Evolutionary conservation across 1,139 yeast genomes (phyloP).

Genomic region (Yamadazyma membranifaciens): DNA sequence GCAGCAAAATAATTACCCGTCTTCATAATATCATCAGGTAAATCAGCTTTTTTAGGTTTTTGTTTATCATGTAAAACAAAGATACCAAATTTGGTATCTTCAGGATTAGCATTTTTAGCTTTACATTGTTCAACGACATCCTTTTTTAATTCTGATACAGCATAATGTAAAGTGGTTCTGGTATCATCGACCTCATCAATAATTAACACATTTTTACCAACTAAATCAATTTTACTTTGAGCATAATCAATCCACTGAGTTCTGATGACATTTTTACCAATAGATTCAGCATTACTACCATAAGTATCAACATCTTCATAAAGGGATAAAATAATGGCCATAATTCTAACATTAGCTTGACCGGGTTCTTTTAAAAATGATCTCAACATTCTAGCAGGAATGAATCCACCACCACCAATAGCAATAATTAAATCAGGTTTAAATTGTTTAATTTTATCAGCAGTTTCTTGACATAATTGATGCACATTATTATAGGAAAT

Average conservation of each 20-base stretch:
- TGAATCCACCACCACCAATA: constrained; percentile 92
- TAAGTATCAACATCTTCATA: constrained; percentile 77
- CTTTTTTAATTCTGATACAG: constrained; percentile 80
- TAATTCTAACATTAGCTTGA: constrained; percentile 84
- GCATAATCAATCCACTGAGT: constrained; percentile 95
- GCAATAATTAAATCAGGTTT: constrained; percentile 89
- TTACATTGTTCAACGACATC: constrained; percentile 65
- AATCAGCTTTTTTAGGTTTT: constrained; percentile 81
- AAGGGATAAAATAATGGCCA: constrained; percentile 88
- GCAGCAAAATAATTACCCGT: constrained; percentile 85
- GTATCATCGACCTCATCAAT: constrained; percentile 97
- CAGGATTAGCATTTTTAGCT: constrained; percentile 47
- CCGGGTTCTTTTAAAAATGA: constrained; percentile 86
- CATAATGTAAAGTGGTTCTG: constrained; percentile 91
- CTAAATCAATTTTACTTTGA: constrained; percentile 60
- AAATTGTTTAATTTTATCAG: constrained; percentile 65
- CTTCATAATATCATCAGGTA: constrained; percentile 62
- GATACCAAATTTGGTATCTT: constrained; percentile 74
- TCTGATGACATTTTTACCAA: constrained; percentile 85
- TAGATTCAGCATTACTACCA: constrained; percentile 57
- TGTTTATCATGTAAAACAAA: constrained; percentile 92
- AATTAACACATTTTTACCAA: constrained; percentile 78
- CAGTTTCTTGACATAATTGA: constrained; percentile 86
- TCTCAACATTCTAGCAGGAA: constrained; percentile 93
- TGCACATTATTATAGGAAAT: constrained; percentile 91